phyloP scores from a whole-genome alignment of 2,329 filamentous ascomycete genomes.

The Cercospora berteroae region DNA sequence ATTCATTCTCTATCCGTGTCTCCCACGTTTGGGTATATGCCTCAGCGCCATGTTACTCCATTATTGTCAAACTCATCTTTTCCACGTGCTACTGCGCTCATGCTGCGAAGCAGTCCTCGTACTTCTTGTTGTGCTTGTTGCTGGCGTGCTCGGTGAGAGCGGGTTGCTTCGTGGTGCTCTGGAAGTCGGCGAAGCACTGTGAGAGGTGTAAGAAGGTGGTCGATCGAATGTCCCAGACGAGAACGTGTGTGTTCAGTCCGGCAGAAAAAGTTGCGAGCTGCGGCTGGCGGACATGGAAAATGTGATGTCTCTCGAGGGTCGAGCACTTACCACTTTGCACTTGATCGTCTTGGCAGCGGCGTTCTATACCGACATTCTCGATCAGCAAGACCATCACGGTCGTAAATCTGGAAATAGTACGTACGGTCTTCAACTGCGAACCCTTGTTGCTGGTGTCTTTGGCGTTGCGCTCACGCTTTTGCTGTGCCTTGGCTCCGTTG shows the following conservation, averaged over 20 bases:
- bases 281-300: neutral
- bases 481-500: constrained; percentile 62
- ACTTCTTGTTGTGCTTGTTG: constrained; percentile 74
- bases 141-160: constrained; percentile 68
- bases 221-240: neutral
- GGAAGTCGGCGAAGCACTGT: constrained; percentile 71
- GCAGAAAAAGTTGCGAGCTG: neutral
- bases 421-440: constrained; percentile 28
- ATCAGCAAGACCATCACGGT: constrained; percentile 5
- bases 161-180: constrained; percentile 71
- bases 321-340: constrained; percentile 54
- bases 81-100: neutral
- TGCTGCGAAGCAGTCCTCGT: constrained; percentile 66
- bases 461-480: constrained; percentile 69
- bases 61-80: neutral
- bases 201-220: neutral
- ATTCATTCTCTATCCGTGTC: constrained; percentile 5
- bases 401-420: neutral
- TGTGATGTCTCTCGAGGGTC: neutral
- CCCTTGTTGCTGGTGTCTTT: constrained; percentile 56
- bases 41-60: constrained; percentile 7
- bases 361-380: constrained; percentile 53
- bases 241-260: neutral
- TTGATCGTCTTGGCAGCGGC: constrained; percentile 72
- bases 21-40: constrained; percentile 11